phyloP scores from a whole-genome alignment of 768 basidiomycete species.

The Naganishia friedmannii region DNA sequence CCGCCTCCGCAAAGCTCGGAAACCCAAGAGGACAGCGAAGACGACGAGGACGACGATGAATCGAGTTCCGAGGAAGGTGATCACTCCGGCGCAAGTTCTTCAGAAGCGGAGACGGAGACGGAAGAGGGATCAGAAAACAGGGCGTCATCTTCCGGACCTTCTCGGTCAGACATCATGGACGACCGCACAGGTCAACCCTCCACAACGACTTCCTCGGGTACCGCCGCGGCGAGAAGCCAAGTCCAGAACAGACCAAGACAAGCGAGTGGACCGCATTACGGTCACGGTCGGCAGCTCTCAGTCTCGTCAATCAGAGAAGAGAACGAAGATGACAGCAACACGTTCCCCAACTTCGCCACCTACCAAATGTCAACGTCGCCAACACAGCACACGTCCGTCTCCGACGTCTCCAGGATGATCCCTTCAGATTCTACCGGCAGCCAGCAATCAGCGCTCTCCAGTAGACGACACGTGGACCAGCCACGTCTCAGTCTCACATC shows the following conservation, averaged over 20 bases:
- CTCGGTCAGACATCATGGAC: not conserved
- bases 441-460: constrained; percentile 24
- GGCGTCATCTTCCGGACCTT: not conserved
- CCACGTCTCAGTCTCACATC: constrained; percentile 33
- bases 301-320: constrained; percentile 25
- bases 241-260: constrained; percentile 12
- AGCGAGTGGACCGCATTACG: not conserved
- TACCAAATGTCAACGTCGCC: constrained; percentile 2
- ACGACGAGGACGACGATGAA: constrained; percentile 40
- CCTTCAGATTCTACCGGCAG: not conserved
- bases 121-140: constrained; percentile 13
- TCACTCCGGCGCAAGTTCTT: not conserved
- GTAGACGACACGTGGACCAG: constrained; percentile 32
- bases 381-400: not conserved
- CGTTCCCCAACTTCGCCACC: not conserved
- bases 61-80: constrained; percentile 26
- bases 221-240: not conserved
- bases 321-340: constrained; percentile 24
- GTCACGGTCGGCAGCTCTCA: constrained; percentile 4
- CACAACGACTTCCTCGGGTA: not conserved
- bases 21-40: constrained; percentile 32
- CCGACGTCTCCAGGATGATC: not conserved
- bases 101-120: constrained; percentile 32
- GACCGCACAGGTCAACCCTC: not conserved
- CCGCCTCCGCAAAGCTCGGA: constrained; percentile 35